These are phyloP conservation scores for Aspergillus calidoustus DNA, from an alignment of 2,329 filamentous ascomycete genomes.

Conservation along the genomic window DNA sequence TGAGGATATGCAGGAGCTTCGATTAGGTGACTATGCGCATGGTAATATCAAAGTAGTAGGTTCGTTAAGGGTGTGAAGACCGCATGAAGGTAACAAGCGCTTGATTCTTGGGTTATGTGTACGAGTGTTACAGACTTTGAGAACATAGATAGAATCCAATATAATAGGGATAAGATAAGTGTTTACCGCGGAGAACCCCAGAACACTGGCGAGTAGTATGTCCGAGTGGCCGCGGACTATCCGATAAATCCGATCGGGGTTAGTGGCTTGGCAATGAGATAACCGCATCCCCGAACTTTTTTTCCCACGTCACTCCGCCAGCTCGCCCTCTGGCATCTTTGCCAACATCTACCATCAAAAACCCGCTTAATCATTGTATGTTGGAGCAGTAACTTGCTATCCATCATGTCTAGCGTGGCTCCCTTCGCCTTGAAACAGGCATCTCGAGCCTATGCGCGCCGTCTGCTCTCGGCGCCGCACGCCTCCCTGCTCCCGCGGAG, in stretches of 20 bases:
- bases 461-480: slow-evolving; percentile 45
- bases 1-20: too few species aligned
- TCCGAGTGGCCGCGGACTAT: slow-evolving; percentile 20
- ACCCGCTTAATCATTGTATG: slow-evolving; percentile 27
- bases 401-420: slow-evolving; percentile 66
- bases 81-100: too few species aligned
- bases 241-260: slow-evolving; percentile 32
- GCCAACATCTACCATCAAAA: slow-evolving; percentile 25
- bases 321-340: slow-evolving; percentile 16
- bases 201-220: background rate
- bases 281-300: slow-evolving; percentile 33
- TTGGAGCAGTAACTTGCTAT: slow-evolving; percentile 27
- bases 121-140: too few species aligned
- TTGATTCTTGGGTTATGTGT: too few species aligned
- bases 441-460: slow-evolving; percentile 61
- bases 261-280: slow-evolving; percentile 34
- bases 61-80: too few species aligned
- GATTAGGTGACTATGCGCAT: too few species aligned
- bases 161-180: too few species aligned
- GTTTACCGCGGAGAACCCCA: background rate
- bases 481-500: slow-evolving; percentile 45
- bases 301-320: slow-evolving; percentile 27
- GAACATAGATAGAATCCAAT: background rate
- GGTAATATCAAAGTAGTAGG: too few species aligned
- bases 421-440: slow-evolving; percentile 76